A percentile compares a stretch with the other conserved stretches of the same genome.
Evolutionary conservation across 169 alveolate species (phyloP).

Genomic region (Eimeria maxima): DNA sequence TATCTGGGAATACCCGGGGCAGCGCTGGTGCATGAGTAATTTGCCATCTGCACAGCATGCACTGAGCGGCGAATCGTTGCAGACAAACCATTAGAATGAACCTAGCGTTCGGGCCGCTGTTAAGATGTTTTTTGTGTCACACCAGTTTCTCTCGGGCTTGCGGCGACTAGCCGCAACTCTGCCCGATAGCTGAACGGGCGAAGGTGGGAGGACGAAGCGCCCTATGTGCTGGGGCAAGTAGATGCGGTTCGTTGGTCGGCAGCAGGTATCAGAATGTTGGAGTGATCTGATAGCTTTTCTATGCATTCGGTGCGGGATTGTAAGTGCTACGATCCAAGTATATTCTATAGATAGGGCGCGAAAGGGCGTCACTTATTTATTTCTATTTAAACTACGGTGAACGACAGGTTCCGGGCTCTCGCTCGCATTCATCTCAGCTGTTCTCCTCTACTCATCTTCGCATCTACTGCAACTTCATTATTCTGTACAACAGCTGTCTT

Average conservation of each 20-base stretch:
- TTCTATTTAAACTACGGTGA: not conserved
- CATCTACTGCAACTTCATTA: not conserved
- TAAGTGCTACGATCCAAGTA: not conserved
- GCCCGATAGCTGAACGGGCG: not conserved
- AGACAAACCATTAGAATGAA: not conserved
- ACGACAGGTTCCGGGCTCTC: not conserved
- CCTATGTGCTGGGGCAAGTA: not conserved
- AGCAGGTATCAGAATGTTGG: not conserved
- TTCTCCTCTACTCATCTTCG: not conserved
- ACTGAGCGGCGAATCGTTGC: not conserved
- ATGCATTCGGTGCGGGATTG: not conserved
- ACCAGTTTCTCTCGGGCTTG: not conserved
- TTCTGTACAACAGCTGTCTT: constrained; percentile 23
- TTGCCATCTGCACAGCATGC: not conserved
- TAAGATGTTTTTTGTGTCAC: not conserved
- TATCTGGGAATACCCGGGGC: not conserved
- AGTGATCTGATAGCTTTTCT: not conserved
- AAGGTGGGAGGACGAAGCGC: not conserved
- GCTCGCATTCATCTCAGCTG: not conserved
- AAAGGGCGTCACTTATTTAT: not conserved
- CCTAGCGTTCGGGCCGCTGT: not conserved
- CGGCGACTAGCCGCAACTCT: not conserved
- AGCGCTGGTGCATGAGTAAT: not conserved
- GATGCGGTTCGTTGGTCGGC: not conserved
- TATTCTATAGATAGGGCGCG: not conserved